Evolutionary conservation across 2,329 filamentous ascomycete genomes (phyloP).

Genomic region (Aureobasidium leucospermi): DNA sequence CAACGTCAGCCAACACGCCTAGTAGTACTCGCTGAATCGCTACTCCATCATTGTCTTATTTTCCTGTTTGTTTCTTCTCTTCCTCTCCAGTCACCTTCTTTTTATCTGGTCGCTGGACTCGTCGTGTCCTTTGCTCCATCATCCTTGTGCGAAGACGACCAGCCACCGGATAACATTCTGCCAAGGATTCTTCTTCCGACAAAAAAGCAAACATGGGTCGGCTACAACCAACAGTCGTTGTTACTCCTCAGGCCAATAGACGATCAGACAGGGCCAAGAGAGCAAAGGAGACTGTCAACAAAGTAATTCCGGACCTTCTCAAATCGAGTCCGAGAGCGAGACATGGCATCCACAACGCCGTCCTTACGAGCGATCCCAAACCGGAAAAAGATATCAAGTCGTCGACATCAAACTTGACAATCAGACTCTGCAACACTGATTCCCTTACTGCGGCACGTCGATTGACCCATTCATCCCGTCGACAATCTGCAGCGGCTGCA

Average conservation of each 20-base stretch:
- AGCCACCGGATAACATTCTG: neutral
- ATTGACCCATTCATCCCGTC: conserved; percentile 23
- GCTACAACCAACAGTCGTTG: conserved; percentile 17
- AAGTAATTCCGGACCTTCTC: conserved; percentile 51
- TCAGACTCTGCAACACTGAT: conserved; percentile 45
- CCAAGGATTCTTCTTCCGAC: conserved; percentile 1
- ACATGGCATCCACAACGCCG: conserved; percentile 46
- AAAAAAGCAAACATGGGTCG: conserved; percentile 17
- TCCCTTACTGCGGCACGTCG: conserved; percentile 46
- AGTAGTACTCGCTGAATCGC: conserved; percentile 7
- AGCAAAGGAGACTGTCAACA: conserved; percentile 52
- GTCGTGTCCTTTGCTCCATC: neutral
- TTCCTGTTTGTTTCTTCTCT: conserved; percentile 6
- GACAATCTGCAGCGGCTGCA: conserved; percentile 13
- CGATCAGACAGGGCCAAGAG: conserved; percentile 40
- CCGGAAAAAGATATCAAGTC: conserved; percentile 16
- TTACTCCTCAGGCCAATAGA: conserved; percentile 19
- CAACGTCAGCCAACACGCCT: conserved; percentile 12
- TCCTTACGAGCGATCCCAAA: conserved; percentile 40
- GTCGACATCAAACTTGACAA: conserved; percentile 21
- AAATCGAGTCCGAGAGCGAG: conserved; percentile 47
- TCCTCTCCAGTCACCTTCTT: neutral
- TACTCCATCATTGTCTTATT: conserved; percentile 11
- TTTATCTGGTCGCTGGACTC: neutral
- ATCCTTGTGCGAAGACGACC: neutral